A percentile compares a stretch with the other conserved stretches of the same genome.
These are phyloP conservation scores for Blastocystis sp. DNA, from an alignment of 352 stramenopile species.

Conservation along the genomic window DNA sequence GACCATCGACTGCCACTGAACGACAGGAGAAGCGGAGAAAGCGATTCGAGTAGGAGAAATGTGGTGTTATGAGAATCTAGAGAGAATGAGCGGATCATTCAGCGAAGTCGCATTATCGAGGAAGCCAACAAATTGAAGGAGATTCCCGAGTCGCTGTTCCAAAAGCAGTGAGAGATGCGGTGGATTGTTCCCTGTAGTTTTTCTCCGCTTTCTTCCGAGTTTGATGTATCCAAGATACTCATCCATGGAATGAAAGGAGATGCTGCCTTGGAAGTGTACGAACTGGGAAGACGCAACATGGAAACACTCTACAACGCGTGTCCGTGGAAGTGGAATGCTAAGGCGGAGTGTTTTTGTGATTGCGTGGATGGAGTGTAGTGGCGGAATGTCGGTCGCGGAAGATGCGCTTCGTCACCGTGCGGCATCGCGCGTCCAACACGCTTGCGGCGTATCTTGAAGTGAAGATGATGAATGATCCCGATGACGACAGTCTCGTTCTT, in stretches of 20 bases:
- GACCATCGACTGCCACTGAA: neutral
- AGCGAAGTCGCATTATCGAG: neutral
- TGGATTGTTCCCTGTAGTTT: neutral
- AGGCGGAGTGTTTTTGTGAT: neutral
- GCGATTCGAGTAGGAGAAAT: neutral
- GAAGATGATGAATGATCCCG: neutral
- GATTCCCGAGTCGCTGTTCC: neutral
- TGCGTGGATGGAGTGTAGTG: neutral
- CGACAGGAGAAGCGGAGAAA: constrained; percentile 5
- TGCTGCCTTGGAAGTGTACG: neutral
- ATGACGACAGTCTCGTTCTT: neutral
- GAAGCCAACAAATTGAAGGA: neutral
- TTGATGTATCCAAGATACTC: neutral
- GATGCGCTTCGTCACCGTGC: neutral
- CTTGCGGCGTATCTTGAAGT: constrained; percentile 31
- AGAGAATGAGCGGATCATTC: constrained; percentile 19
- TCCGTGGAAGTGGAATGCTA: constrained; percentile 43
- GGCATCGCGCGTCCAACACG: neutral
- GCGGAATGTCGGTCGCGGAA: neutral
- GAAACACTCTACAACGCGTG: constrained; percentile 8
- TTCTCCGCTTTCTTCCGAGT: neutral
- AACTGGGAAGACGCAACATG: neutral
- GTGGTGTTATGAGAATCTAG: neutral
- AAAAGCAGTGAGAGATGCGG: neutral
- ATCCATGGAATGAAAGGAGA: neutral